Evolutionary conservation across 2,329 filamentous ascomycete genomes (phyloP).

Genomic region (Neoarthrinium moseri): DNA sequence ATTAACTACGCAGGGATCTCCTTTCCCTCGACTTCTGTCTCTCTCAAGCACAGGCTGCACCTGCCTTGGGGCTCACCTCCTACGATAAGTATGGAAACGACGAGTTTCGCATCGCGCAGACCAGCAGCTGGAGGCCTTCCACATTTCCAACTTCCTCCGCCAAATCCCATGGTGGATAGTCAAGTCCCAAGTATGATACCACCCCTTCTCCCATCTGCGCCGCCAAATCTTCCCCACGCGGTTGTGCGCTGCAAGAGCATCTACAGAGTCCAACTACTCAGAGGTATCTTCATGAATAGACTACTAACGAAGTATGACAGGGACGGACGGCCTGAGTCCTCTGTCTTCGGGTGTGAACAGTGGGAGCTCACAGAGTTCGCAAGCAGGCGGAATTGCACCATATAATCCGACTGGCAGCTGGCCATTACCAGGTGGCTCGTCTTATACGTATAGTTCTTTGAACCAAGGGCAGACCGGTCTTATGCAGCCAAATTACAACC

Average conservation of each 20-base stretch:
- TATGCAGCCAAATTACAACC: slow-evolving; percentile 42
- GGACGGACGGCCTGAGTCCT: slow-evolving; percentile 60
- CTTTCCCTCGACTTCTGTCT: no score
- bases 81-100: slow-evolving; percentile 25
- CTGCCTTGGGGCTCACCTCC: neutral
- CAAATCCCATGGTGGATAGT: slow-evolving; percentile 30
- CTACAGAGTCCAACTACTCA: no score
- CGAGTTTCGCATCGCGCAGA: slow-evolving; percentile 68
- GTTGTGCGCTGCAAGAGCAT: no score
- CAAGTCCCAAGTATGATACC: slow-evolving; percentile 32
- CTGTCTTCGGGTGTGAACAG: slow-evolving; percentile 61
- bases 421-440: slow-evolving; percentile 50
- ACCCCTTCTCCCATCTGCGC: neutral
- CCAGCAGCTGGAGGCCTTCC: slow-evolving; percentile 68
- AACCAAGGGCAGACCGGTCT: slow-evolving; percentile 47
- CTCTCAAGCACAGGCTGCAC: slow-evolving; percentile 1
- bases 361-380: slow-evolving; percentile 57
- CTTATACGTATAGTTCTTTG: slow-evolving; percentile 56
- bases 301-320: slow-evolving; percentile 42
- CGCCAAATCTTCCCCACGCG: no score
- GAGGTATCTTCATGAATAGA: no score
- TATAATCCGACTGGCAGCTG: slow-evolving; percentile 61
- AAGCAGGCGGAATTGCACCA: slow-evolving; percentile 46
- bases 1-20: no score
- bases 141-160: slow-evolving; percentile 29